Conservation (phyloP, 1,139 yeast species). For the Saccharomycopsis hybrid region DNA sequence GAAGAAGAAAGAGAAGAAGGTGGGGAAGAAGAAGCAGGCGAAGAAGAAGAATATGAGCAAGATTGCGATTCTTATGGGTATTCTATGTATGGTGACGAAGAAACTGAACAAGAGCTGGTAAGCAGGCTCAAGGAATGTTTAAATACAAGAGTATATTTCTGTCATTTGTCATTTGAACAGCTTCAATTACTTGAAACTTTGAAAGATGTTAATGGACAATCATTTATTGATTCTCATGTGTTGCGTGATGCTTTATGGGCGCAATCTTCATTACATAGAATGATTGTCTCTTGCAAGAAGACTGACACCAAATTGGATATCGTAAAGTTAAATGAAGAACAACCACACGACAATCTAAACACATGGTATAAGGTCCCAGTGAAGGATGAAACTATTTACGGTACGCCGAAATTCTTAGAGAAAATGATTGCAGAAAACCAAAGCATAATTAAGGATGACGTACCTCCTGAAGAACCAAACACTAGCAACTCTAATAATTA, state of each 20-base stretch:
- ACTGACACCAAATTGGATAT: constrained; percentile 25
- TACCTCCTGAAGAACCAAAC: not conserved
- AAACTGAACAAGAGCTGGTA: constrained; percentile 12
- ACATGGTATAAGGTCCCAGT: constrained; percentile 35
- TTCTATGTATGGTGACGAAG: constrained; percentile 1
- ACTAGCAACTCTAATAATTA: not conserved
- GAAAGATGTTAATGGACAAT: constrained; percentile 31
- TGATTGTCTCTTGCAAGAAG: constrained; percentile 25
- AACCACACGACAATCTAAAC: constrained; percentile 18
- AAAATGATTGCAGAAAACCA: constrained; percentile 24
- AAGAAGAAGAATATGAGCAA: no score
- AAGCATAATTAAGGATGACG: not conserved
- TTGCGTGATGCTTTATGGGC: constrained; percentile 43
- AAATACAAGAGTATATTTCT: constrained; percentile 37
- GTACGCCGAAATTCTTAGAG: constrained; percentile 27
- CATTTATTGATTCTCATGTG: constrained; percentile 33
- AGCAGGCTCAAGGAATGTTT: constrained; percentile 28
- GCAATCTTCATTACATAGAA: constrained; percentile 35
- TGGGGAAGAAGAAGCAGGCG: no score
- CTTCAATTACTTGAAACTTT: constrained; percentile 36
- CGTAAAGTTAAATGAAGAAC: constrained; percentile 25
- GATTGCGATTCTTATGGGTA: not conserved
- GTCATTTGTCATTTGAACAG: constrained; percentile 42
- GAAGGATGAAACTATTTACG: constrained; percentile 37
- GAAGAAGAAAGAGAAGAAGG: no score